Evolutionary conservation across 176 grass and related monocot genomes (phyloP).

Genomic region (Oryza rufipogon): DNA sequence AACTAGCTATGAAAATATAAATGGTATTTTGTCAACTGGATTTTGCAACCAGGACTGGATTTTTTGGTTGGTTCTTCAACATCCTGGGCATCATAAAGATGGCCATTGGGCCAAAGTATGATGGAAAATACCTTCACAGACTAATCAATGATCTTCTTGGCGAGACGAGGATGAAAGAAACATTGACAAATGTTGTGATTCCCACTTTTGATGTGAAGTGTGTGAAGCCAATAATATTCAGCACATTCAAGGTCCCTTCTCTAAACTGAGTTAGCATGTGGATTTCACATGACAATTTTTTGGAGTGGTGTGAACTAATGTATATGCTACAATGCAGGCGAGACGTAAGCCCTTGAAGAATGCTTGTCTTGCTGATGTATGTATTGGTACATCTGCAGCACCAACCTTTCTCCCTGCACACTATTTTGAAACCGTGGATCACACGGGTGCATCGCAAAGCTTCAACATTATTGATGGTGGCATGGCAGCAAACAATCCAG

Average conservation of each 20-base stretch:
- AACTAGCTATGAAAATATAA: background rate
- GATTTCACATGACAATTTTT: background rate
- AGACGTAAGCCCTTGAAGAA: slow-evolving; percentile 42
- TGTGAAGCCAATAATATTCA: slow-evolving; percentile 59
- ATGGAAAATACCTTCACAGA: slow-evolving; percentile 58
- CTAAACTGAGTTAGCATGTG: background rate
- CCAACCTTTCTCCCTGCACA: slow-evolving; percentile 54
- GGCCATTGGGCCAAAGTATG: slow-evolving; percentile 40
- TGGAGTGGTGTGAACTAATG: background rate
- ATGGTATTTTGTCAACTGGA: background rate
- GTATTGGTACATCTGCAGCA: slow-evolving; percentile 56
- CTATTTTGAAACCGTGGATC: slow-evolving; percentile 47
- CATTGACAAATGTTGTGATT: slow-evolving; percentile 57
- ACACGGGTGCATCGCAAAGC: slow-evolving; percentile 29
- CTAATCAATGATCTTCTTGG: slow-evolving; percentile 30
- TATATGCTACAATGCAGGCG: slow-evolving; percentile 23
- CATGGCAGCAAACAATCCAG: slow-evolving; percentile 59
- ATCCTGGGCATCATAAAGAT: slow-evolving; percentile 27
- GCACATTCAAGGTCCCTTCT: slow-evolving; percentile 45
- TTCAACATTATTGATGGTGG: slow-evolving; percentile 64
- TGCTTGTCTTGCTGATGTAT: slow-evolving; percentile 52
- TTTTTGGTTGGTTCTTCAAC: slow-evolving; percentile 39
- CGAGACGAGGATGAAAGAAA: slow-evolving; percentile 34
- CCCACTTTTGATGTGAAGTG: slow-evolving; percentile 57
- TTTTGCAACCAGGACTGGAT: slow-evolving; percentile 24